phyloP scores from a whole-genome alignment of 169 alveolate genomes.

The Cryptosporidium baileyi region DNA sequence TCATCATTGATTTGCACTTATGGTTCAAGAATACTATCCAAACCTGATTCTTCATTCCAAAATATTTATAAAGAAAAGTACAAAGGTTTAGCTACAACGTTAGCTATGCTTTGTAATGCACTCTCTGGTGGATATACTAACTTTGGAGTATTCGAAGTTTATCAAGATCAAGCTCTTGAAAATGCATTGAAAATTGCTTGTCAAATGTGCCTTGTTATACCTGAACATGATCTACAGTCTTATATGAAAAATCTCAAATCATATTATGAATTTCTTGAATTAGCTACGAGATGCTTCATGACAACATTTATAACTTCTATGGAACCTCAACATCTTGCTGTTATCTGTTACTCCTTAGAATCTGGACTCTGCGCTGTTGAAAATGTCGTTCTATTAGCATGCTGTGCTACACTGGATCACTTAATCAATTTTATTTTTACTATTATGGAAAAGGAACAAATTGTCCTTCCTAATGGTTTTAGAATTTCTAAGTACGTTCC shows the following conservation, averaged over 20 bases:
- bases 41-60: slow-evolving; percentile 76
- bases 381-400: slow-evolving; percentile 62
- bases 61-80: slow-evolving; percentile 88
- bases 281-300: slow-evolving; percentile 86
- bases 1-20: slow-evolving; percentile 82
- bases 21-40: slow-evolving; percentile 75
- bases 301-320: slow-evolving; percentile 72
- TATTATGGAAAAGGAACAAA: slow-evolving; percentile 23
- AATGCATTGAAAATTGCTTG: slow-evolving; percentile 87
- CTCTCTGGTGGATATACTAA: slow-evolving; percentile 90
- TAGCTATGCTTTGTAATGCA: slow-evolving; percentile 87
- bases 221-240: slow-evolving; percentile 84
- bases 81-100: slow-evolving; percentile 88
- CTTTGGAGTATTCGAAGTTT: slow-evolving; percentile 91
- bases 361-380: slow-evolving; percentile 70
- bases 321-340: slow-evolving; percentile 67
- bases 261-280: slow-evolving; percentile 85
- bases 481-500: not conserved
- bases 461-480: slow-evolving; percentile 47
- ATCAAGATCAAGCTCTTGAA: slow-evolving; percentile 88
- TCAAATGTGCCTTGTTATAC: slow-evolving; percentile 86
- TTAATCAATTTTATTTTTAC: slow-evolving; percentile 40
- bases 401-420: slow-evolving; percentile 67
- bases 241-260: slow-evolving; percentile 85
- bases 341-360: slow-evolving; percentile 49